Percentiles rank a stretch among this genome's conserved stretches.
Evolutionary conservation across 1,284 basidiomycete genomes (phyloP).

Genomic region (Quambalaria eucalypti): DNA sequence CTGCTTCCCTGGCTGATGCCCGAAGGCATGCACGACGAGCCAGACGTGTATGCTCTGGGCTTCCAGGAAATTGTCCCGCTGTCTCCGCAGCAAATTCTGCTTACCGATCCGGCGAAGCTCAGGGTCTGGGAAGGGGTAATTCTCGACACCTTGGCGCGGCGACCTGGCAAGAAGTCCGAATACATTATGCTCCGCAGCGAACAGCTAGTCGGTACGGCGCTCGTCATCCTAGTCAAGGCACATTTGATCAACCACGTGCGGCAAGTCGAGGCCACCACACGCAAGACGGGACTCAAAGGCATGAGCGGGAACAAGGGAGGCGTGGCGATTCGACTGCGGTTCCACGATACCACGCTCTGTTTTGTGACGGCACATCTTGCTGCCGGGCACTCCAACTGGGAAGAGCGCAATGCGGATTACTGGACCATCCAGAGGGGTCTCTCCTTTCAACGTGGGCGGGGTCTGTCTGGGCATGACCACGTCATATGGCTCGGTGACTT

Average conservation of each 20-base stretch:
- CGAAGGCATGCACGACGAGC: conserved; percentile 41
- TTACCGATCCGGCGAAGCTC: conserved; percentile 83
- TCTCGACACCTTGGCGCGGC: conserved; percentile 64
- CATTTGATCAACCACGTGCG: conserved; percentile 69
- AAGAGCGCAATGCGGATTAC: conserved; percentile 88
- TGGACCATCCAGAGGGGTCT: conserved; percentile 72
- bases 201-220: conserved; percentile 88
- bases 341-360: conserved; percentile 82
- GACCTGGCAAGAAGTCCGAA: conserved; percentile 57
- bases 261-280: conserved; percentile 79
- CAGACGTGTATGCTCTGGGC: conserved; percentile 50
- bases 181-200: conserved; percentile 86
- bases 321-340: conserved; percentile 82
- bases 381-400: conserved; percentile 78
- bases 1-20: conserved; percentile 86
- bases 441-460: conserved; percentile 79
- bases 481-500: conserved; percentile 87
- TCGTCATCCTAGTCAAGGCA: conserved; percentile 73
- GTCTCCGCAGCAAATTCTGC: conserved; percentile 82
- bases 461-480: conserved; percentile 74
- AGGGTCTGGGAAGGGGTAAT: conserved; percentile 71
- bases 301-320: conserved; percentile 89
- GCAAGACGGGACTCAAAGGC: conserved; percentile 93
- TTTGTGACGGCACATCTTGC: conserved; percentile 93
- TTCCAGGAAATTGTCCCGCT: conserved; percentile 98